These are phyloP conservation scores for Brassica balearica DNA, from an alignment of 441 rosid species.

Conservation along the genomic window DNA sequence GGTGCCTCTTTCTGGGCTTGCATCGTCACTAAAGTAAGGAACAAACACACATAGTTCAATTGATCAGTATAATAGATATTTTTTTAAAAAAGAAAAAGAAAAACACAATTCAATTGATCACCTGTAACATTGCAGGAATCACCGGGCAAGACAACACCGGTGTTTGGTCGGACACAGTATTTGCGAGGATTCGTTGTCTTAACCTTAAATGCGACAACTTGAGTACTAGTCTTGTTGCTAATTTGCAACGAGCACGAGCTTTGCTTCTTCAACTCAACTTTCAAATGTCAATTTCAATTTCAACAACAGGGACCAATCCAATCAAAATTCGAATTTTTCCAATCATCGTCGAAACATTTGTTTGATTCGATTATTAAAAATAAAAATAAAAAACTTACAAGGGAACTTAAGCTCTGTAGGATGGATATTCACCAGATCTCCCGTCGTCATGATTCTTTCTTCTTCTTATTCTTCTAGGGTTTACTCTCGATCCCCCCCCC, in stretches of 20 bases:
- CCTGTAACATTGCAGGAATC: conserved; percentile 47
- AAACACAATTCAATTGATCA: neutral
- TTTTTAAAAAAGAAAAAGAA: neutral
- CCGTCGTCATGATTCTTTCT: conserved; percentile 52
- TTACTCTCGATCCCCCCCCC: neutral
- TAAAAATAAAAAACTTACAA: conserved; percentile 43
- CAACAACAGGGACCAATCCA: neutral
- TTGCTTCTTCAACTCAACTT: conserved; percentile 88
- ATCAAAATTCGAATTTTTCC: neutral
- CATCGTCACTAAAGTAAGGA: conserved; percentile 61
- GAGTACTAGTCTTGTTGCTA: conserved; percentile 57
- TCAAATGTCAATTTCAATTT: conserved; percentile 9
- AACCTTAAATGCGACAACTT: conserved; percentile 82
- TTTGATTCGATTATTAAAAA: neutral
- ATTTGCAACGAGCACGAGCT: conserved; percentile 75
- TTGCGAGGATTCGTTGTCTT: conserved; percentile 87
- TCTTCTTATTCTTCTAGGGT: conserved; percentile 24
- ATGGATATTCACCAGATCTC: conserved; percentile 69
- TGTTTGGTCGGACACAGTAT: conserved; percentile 83
- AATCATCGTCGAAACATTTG: neutral
- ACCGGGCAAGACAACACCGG: conserved; percentile 66
- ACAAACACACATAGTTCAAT: neutral
- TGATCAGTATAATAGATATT: neutral
- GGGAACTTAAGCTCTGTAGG: conserved; percentile 82
- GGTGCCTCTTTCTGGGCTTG: conserved; percentile 82